Evolutionary conservation across 2,329 filamentous ascomycete genomes (phyloP).

Genomic region (Furcasterigmium sp.): DNA sequence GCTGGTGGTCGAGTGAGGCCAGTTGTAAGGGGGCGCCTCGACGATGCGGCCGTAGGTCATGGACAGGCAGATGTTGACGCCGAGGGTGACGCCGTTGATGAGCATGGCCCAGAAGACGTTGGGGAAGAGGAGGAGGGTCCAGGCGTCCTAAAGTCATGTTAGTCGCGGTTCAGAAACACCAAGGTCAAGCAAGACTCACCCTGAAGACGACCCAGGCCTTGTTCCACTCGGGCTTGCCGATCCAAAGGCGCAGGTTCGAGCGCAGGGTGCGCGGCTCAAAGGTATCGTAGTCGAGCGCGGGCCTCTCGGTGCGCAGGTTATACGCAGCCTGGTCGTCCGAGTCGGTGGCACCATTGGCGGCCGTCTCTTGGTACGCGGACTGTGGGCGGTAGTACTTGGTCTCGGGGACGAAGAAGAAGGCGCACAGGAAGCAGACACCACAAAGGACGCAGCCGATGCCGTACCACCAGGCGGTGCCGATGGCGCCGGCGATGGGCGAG

Average conservation of each 20-base stretch:
- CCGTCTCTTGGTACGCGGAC: constrained; percentile 26
- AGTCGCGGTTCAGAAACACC: constrained; percentile 8
- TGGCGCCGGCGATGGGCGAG: constrained; percentile 32
- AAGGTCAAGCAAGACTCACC: constrained; percentile 20
- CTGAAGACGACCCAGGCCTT: constrained; percentile 12
- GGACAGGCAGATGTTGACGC: constrained; percentile 34
- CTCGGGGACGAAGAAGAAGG: constrained; percentile 34
- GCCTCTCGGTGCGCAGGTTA: constrained; percentile 10
- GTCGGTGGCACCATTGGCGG: constrained; percentile 12
- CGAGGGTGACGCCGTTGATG: constrained; percentile 22
- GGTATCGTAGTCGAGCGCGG: constrained; percentile 26
- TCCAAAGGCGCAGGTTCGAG: constrained; percentile 31
- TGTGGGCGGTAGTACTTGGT: constrained; percentile 33
- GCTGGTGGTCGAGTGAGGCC: constrained; percentile 23
- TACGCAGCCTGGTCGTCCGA: constrained; percentile 12
- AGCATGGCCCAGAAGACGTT: constrained; percentile 34
- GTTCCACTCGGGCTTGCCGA: constrained; percentile 30
- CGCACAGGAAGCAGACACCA: constrained; percentile 25
- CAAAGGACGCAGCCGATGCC: constrained; percentile 29
- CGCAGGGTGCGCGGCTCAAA: constrained; percentile 27
- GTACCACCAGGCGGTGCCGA: constrained; percentile 37
- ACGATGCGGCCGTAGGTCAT: constrained; percentile 33
- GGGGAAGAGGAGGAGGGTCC: constrained; percentile 23
- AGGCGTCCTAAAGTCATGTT: not conserved
- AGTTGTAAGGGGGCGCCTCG: constrained; percentile 27